Evolutionary conservation across 2,329 filamentous ascomycete genomes (phyloP).

Genomic region (Epichloe elymi): DNA sequence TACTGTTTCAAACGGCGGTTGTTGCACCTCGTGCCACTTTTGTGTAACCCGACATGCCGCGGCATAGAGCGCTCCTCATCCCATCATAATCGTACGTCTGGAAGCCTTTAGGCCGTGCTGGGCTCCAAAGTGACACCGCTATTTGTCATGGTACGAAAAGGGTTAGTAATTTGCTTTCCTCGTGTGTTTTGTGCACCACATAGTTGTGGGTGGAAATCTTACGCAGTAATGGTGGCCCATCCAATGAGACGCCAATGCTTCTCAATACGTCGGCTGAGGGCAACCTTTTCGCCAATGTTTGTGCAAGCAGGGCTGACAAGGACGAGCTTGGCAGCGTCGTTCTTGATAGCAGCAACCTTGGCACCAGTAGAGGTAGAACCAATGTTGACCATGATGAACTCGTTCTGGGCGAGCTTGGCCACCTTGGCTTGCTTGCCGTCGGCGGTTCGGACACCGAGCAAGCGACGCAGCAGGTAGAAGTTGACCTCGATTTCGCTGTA

Average conservation of each 20-base stretch:
- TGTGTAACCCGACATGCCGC: background rate
- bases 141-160: background rate
- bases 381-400: slow-evolving; percentile 99
- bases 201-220: slow-evolving; percentile 21
- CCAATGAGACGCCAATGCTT: slow-evolving; percentile 97
- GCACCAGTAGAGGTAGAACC: slow-evolving; percentile 94
- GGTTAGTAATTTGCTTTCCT: background rate
- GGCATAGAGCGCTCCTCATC: slow-evolving; percentile 4
- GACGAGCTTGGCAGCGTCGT: slow-evolving; percentile 89
- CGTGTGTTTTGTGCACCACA: background rate
- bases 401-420: slow-evolving; percentile 93
- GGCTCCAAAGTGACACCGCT: slow-evolving; percentile 43
- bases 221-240: slow-evolving; percentile 70
- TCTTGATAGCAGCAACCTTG: slow-evolving; percentile 94
- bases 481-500: slow-evolving; percentile 98
- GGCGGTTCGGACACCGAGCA: slow-evolving; percentile 92
- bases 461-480: slow-evolving; percentile 90
- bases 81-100: slow-evolving; percentile 2
- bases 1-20: background rate
- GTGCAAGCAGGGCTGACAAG: slow-evolving; percentile 92
- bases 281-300: slow-evolving; percentile 96
- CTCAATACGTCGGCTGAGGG: slow-evolving; percentile 89
- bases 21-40: background rate
- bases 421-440: slow-evolving; percentile 99
- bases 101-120: slow-evolving; percentile 26